Conservation (phyloP, 2,329 filamentous ascomycete genomes). For the Aschersonia sp. region DNA sequence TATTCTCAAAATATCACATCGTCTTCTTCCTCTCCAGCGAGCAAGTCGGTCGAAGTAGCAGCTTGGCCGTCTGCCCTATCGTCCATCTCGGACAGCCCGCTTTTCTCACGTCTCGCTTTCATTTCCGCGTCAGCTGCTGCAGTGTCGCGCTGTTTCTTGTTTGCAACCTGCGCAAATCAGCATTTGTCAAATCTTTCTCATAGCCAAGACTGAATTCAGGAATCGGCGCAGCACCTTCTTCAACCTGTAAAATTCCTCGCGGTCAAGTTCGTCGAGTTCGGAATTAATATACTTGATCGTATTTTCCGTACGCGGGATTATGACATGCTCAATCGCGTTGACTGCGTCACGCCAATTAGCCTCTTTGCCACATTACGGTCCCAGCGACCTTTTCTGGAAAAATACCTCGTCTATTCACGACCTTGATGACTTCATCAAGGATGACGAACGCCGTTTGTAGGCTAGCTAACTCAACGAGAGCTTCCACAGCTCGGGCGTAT, state of each 20-base stretch:
- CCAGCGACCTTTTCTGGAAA: slow-evolving; percentile 1
- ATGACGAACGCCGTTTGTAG: slow-evolving; percentile 97
- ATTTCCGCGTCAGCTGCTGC: slow-evolving; percentile 61
- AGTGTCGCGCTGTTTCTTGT: slow-evolving; percentile 68
- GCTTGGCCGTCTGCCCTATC: slow-evolving; percentile 26
- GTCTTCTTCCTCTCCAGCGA: slow-evolving; percentile 63
- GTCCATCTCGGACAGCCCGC: slow-evolving; percentile 9
- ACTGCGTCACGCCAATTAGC: slow-evolving; percentile 32
- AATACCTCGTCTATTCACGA: slow-evolving; percentile 83
- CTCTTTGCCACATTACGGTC: neutral
- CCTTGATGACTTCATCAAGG: slow-evolving; percentile 96
- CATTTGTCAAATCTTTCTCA: neutral
- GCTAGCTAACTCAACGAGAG: slow-evolving; percentile 85
- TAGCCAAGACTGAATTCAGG: too few species aligned
- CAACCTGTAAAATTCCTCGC: slow-evolving; percentile 93
- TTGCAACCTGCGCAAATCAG: slow-evolving; percentile 40
- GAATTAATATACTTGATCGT: slow-evolving; percentile 99
- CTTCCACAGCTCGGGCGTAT: slow-evolving; percentile 90
- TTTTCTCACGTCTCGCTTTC: slow-evolving; percentile 52
- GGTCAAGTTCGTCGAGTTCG: slow-evolving; percentile 89
- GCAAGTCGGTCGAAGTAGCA: slow-evolving; percentile 41
- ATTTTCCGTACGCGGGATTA: slow-evolving; percentile 94
- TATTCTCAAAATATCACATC: slow-evolving; percentile 65
- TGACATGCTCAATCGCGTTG: slow-evolving; percentile 92
- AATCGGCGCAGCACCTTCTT: slow-evolving; percentile 49